Evolutionary conservation across 2,329 filamentous ascomycete genomes (phyloP).

Genomic region (Xylaria digitata): DNA sequence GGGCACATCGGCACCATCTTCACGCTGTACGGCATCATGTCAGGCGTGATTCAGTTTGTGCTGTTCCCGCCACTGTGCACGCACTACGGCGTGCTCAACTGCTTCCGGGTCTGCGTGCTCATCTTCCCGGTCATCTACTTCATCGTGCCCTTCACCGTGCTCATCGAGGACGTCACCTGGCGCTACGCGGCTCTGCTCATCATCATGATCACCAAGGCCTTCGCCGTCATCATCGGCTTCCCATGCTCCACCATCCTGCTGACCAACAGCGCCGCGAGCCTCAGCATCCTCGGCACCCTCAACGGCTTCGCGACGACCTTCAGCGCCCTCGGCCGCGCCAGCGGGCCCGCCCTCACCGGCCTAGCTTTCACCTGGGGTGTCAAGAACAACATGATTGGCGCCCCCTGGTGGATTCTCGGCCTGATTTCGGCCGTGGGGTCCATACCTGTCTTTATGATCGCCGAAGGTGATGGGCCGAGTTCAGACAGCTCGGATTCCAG

Average conservation of each 20-base stretch:
- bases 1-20: slow-evolving; percentile 86
- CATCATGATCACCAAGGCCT: slow-evolving; percentile 79
- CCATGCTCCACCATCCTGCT: slow-evolving; percentile 90
- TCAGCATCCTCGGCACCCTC: slow-evolving; percentile 84
- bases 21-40: slow-evolving; percentile 81
- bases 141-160: slow-evolving; percentile 81
- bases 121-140: slow-evolving; percentile 81
- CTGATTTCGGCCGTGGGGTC: slow-evolving; percentile 71
- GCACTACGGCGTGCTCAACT: slow-evolving; percentile 77
- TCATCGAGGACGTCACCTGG: slow-evolving; percentile 60
- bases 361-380: slow-evolving; percentile 80
- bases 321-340: slow-evolving; percentile 80
- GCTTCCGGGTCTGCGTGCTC: slow-evolving; percentile 74
- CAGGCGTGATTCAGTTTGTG: slow-evolving; percentile 86
- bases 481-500: slow-evolving; percentile 35
- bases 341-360: slow-evolving; percentile 81
- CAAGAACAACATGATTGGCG: slow-evolving; percentile 77
- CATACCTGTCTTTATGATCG: slow-evolving; percentile 78
- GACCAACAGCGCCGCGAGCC: slow-evolving; percentile 83
- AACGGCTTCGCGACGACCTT: slow-evolving; percentile 91
- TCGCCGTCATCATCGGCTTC: slow-evolving; percentile 84
- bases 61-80: slow-evolving; percentile 82
- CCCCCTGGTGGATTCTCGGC: slow-evolving; percentile 85
- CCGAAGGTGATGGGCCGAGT: slow-evolving; percentile 77
- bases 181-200: slow-evolving; percentile 73